Evolutionary conservation across 164 flowering plant genomes (phyloP), one percentile per base, ranked within the genome.

Genomic region (Annona cherimola): DNA sequence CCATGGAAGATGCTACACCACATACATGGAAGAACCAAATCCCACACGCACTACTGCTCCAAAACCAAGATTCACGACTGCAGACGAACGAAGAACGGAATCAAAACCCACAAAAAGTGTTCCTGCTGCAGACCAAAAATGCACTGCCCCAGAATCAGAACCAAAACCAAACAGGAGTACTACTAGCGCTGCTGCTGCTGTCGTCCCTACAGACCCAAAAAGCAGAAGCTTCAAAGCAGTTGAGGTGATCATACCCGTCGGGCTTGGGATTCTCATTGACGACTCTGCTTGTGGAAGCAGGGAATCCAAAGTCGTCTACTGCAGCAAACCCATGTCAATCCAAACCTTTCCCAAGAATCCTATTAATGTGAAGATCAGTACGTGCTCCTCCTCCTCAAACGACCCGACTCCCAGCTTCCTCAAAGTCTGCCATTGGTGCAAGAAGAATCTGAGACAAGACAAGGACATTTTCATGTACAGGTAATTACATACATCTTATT

Each of bases 391-490:
- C 35, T 26, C 35, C 35, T 26, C 35, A 26, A 26, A 26, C 57
- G 14, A 11, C 57, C 18, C 57, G 3, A 16, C 14, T 50, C 14
- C 57, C 57, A 50, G 57, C 14, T 50, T 50, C 57, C 57, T 50
- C 16, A 50, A 50, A 16, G 14, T 50, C 9, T 50, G 57, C 57
- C 57, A 50, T 50, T 50, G 4, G 57, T 50, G 57, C 14, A 50
- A 50, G 14, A 50, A 16, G 57, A 50, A 50, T 19, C 63, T 18
- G 26, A 26, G 16, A 1, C 35, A 7, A 2, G 66, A 12, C 67
- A 64, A 64, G 14, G 67, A 64, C 41, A 18, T 64, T 44, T 64
- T 39, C 67, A 64, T 64, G 67, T 64, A 64, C 45, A 64, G 67
- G 67, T 64, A 64, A 64, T 4, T 11, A 19, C 8, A 4, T 16